Base-by-base conservation (phyloP, 306 rosid species). In the Prunus dulcis region DNA sequence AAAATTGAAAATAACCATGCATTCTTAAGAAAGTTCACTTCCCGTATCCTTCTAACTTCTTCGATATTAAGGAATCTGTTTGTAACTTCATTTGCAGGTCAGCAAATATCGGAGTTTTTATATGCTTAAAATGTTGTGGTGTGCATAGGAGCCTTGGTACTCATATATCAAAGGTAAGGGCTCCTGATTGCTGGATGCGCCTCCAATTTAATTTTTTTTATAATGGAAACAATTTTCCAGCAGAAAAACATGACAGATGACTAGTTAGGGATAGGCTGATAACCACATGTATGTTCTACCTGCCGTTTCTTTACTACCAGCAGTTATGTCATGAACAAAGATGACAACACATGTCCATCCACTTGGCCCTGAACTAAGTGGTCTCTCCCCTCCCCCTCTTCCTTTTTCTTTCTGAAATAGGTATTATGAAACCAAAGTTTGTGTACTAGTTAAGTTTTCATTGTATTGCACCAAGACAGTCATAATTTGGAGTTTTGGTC, bases 71-170 rank as follows among this genome's bases (percentile, higher is more conserved):
- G 41, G 74, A 69, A 20, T 64, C 12, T 49, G 47, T 79, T 63
- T 63, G 43, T 60, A 30, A 78, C 70, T 78, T 45, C 61, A 61
- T 76, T 82, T 85, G 67, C 96, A 96, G 99, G 88, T 96, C 99
- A 79, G 92, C 93, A 57, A 96, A 96, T 82, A 91, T 96, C 27
- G 99, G 99, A 78, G 99, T 96, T 78, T 92, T 96, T 78, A 74
- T 96, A 82, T 96, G 99, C 90, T 84, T 96, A 85, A 91, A 96
- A 79, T 96, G 99, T 76, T 96, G 98, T 55, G 98, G 99, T 23
- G 90, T 88, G 80, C 99, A 96, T 86, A 84, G 98, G 84, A 88
- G 98, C 85, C 99, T 96, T 64, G 99, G 98, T 67, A 76, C 97
- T 38, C 99, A 96, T 80, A 86, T 96, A 84, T 96, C 99, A 55